A percentile compares a stretch with the other conserved stretches of the same genome.
Conservation (phyloP, 2,329 filamentous ascomycete species). For the Arthrinium puccinioides region DNA sequence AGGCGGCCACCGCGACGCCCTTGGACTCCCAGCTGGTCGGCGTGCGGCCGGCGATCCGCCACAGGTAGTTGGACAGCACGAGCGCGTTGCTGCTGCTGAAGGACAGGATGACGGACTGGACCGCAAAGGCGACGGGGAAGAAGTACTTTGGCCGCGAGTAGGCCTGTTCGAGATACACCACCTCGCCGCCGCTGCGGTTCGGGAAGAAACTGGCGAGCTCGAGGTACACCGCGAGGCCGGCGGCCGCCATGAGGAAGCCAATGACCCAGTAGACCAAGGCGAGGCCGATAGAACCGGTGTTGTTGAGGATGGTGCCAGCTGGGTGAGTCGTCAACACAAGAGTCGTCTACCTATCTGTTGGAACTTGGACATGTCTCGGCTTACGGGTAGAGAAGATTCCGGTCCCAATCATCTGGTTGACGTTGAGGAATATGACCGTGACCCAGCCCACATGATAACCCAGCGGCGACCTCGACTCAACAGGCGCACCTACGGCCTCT, state of each 20-base stretch:
- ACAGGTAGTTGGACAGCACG: slow-evolving; percentile 57
- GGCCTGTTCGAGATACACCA: slow-evolving; percentile 52
- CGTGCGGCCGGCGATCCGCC: slow-evolving; percentile 40
- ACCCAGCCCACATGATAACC: slow-evolving; percentile 50
- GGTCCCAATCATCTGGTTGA: slow-evolving; percentile 56
- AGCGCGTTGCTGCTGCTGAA: slow-evolving; percentile 52
- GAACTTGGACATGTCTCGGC: neutral
- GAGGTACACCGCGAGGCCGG: slow-evolving; percentile 43
- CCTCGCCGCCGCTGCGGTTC: slow-evolving; percentile 47
- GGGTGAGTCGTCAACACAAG: neutral
- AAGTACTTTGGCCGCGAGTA: slow-evolving; percentile 50
- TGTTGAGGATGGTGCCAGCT: slow-evolving; percentile 41
- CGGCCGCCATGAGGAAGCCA: slow-evolving; percentile 39
- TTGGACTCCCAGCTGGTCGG: slow-evolving; percentile 58
- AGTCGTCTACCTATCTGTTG: neutral
- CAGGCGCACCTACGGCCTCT: slow-evolving; percentile 53
- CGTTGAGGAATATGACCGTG: slow-evolving; percentile 51
- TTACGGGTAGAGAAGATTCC: slow-evolving; percentile 43
- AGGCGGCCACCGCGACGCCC: slow-evolving; percentile 57
- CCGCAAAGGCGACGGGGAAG: slow-evolving; percentile 47
- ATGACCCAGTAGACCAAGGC: slow-evolving; percentile 48
- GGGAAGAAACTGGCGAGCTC: slow-evolving; percentile 50
- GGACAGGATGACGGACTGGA: slow-evolving; percentile 47
- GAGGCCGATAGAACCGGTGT: slow-evolving; percentile 45
- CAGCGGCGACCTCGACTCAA: slow-evolving; percentile 51